Evolutionary conservation across 2,329 filamentous ascomycete species (phyloP).

Genomic region (Penicillium digitatum): DNA sequence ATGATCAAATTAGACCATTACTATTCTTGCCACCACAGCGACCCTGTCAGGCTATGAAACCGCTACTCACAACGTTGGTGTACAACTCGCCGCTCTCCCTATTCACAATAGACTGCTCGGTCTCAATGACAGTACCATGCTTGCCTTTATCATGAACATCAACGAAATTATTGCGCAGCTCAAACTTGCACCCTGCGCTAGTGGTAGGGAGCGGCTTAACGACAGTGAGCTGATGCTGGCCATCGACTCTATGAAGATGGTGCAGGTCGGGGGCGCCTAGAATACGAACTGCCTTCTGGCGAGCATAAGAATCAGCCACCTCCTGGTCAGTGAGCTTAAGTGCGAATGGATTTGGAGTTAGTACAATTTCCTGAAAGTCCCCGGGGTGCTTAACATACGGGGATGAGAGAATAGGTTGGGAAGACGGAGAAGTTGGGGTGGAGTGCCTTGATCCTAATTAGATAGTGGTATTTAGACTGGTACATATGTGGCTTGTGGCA

Average conservation of each 20-base stretch:
- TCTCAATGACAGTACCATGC: slow-evolving; percentile 75
- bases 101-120: slow-evolving; percentile 72
- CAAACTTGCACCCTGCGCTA: slow-evolving; percentile 68
- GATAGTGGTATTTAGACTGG: background rate
- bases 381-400: slow-evolving; percentile 47
- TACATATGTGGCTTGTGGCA: slow-evolving; percentile 24
- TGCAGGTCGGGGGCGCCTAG: slow-evolving; percentile 75
- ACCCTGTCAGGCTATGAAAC: slow-evolving; percentile 78
- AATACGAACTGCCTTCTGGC: slow-evolving; percentile 63
- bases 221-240: slow-evolving; percentile 75
- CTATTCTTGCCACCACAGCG: slow-evolving; percentile 88
- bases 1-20: slow-evolving; percentile 26
- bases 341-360: slow-evolving; percentile 43
- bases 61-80: slow-evolving; percentile 62
- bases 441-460: slow-evolving; percentile 60
- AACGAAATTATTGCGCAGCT: slow-evolving; percentile 71
- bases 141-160: slow-evolving; percentile 90
- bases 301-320: slow-evolving; percentile 78
- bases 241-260: slow-evolving; percentile 69
- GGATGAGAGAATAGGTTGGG: slow-evolving; percentile 79
- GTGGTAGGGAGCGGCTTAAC: slow-evolving; percentile 69
- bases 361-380: slow-evolving; percentile 25
- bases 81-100: slow-evolving; percentile 66
- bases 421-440: slow-evolving; percentile 84
- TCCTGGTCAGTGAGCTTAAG: slow-evolving; percentile 76